These are phyloP conservation scores for Bryopsis sp. DNA, from an alignment of 139 green algal genomes.

Conservation along the genomic window DNA sequence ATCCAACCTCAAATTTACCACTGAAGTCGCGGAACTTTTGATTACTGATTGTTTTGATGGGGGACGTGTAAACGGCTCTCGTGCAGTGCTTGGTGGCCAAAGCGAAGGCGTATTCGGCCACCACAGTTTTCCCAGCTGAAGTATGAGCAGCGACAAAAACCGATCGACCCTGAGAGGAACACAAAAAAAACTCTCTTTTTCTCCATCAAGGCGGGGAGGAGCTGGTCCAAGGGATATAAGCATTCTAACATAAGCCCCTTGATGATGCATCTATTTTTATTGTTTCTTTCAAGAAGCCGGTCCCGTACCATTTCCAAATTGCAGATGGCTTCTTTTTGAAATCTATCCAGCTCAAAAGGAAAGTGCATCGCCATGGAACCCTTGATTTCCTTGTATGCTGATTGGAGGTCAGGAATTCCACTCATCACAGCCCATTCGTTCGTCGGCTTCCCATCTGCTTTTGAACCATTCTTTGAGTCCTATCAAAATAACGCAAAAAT, in stretches of 20 bases:
- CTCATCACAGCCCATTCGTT: not conserved
- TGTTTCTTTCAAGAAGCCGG: not conserved
- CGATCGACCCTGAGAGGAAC: conserved; percentile 26
- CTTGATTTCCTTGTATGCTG: not conserved
- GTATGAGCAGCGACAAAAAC: conserved; percentile 90
- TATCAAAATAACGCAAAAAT: conserved; percentile 5
- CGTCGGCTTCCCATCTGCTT: not conserved
- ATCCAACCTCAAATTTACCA: conserved; percentile 73
- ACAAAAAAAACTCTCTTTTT: too few species aligned
- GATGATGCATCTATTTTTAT: too few species aligned
- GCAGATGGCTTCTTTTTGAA: conserved; percentile 86
- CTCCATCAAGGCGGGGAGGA: too few species aligned
- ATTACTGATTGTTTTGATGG: conserved; percentile 99
- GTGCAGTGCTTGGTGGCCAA: conserved; percentile 72
- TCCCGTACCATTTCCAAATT: conserved; percentile 57
- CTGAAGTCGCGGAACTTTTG: conserved; percentile 97
- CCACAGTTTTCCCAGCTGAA: conserved; percentile 92
- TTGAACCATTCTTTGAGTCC: not conserved
- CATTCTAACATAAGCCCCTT: too few species aligned
- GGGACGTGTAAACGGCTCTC: conserved; percentile 83
- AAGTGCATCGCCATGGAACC: conserved; percentile 44
- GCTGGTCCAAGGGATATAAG: too few species aligned
- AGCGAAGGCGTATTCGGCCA: conserved; percentile 95
- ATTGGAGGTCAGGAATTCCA: not conserved
- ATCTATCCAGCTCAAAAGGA: conserved; percentile 87